Base-by-base conservation (phyloP, 352 stramenopile genomes). In the Pythium coloratum region DNA sequence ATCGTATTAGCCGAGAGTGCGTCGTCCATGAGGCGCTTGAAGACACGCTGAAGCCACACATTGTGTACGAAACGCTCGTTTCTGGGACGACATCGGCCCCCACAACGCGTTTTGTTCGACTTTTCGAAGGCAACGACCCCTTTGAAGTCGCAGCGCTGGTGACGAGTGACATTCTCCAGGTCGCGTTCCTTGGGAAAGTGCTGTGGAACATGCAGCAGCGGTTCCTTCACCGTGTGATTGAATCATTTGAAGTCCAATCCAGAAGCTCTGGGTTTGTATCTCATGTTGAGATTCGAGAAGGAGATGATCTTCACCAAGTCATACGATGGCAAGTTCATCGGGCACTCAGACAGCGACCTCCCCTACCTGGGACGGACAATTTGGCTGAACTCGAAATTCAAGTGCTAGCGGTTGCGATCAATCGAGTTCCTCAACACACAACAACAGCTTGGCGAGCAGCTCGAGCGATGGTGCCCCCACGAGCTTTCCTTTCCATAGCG, bases 251-350 rank as follows among this genome's bases (percentile, higher is more conserved):
- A 3, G 12, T 77, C 1, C 16, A 24, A 0, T 68, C 49, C 9
- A 10, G 32, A 0, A 24, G 26, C 6, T 58, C 18, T 8, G 54
- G 28, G 1, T 13, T 20, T 12, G 4, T 26, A 16, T 40, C 59
- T 16, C 32, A 28, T 0, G 59, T 86, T 5, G 71, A 82, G 33
- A 63, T 87, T 12, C 67, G 76, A 2, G 24, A 69, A 14, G 80
- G 76, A 9, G 78, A 87, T 42, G 78, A 86, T 26, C 62, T 86
- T 0, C 47, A 78, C 33, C 78, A 76, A 47, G 60, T 80, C 8
- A 59, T 70, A n/a, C 64, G 55, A 13, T 68, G 58, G 46, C 70
- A 76, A 28, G 14, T 73, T 14, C 14, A 34, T 10, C 47, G 53
- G 13, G 34, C 44, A 20, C 34, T 70, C 13, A 34, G 62, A 18